Evolutionary conservation across 2,329 filamentous ascomycete genomes (phyloP), one percentile per base, ranked within the genome.

Genomic region (Mycosphaerella arachidis): DNA sequence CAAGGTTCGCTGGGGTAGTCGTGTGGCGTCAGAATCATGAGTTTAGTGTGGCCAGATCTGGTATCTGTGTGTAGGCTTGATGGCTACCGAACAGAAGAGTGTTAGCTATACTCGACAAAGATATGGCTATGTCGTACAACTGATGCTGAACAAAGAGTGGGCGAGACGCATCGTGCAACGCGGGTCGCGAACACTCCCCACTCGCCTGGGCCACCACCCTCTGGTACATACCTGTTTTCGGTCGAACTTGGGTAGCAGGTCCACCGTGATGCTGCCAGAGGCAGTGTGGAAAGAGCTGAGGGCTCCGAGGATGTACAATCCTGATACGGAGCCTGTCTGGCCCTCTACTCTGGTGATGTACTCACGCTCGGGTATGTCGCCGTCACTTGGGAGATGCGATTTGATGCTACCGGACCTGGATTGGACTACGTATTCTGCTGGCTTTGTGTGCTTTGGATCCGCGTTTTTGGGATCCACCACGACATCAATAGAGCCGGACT

Each of bases 301-400:
- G 1, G 72, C 71, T 18, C 77, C 77, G 53, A 78, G 76, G 55
- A 79, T 73, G 55, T 75, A 76, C 0, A 63, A 70, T 0, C 76
- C 76, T 9, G 68, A 66, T 4, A 80, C 67, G 3, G 73, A 72
- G 12, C 74, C 75, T 6, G 74, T 76, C 0, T 65, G 70, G 0
- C 72, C 75, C 50, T 74, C 71, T 59, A 79, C 66, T 18, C 68
- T 70, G 16, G 73, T 74, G 20, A 72, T 68, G 60, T 78, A 80
- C 56, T 78, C 73, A 37, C 78, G 75, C 9, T 74, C 68, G 1
- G 77, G 76, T n/a, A 66, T 55, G 24, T 63, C 45, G 13, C 51
- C 54, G 7, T 46, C 27, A 4, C 59, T 56, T 1, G 67, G 71
- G 35, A 76, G 74, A 45, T 72, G 66, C 4, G 71, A 70, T 12